Evolutionary conservation across 208 protist species (phyloP).

Genomic region (Crithidia thermophila): DNA sequence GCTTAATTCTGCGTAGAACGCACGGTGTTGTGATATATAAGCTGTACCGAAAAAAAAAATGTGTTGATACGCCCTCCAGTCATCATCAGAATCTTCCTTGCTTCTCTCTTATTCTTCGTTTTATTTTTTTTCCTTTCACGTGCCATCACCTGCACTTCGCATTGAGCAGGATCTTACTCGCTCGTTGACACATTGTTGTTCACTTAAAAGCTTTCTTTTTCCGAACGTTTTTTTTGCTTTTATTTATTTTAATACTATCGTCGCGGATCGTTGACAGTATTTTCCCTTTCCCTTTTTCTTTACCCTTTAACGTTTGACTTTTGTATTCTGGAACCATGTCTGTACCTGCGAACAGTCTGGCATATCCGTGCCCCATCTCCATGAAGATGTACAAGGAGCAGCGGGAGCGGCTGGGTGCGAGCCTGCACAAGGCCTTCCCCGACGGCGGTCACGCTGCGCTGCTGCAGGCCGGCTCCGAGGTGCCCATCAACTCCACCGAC

Average conservation of each 20-base stretch:
- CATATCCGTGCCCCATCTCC: conserved; percentile 72
- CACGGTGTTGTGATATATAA: too few species aligned
- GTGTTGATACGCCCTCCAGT: too few species aligned
- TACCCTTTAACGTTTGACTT: background rate
- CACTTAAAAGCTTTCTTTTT: conserved; percentile 16
- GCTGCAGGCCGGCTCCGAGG: conserved; percentile 79
- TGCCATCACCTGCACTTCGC: background rate
- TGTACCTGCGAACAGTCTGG: conserved; percentile 25
- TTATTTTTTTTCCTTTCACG: conserved; percentile 5
- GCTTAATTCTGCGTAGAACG: too few species aligned
- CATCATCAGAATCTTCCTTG: background rate
- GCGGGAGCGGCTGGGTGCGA: conserved; percentile 66
- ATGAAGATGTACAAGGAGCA: conserved; percentile 89
- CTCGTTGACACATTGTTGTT: conserved; percentile 9
- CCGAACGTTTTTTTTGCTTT: background rate
- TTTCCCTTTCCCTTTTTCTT: conserved; percentile 3
- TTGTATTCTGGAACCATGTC: conserved; percentile 15
- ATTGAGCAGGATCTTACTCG: background rate
- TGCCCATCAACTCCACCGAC: conserved; percentile 91
- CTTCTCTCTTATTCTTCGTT: conserved; percentile 14
- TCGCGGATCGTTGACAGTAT: background rate
- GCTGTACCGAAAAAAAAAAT: too few species aligned
- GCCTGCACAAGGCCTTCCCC: conserved; percentile 41
- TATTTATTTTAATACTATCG: too few species aligned
- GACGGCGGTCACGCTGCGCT: conserved; percentile 70